Evolutionary conservation across 441 rosid species (phyloP).

Genomic region (Metrosideros polymorpha): DNA sequence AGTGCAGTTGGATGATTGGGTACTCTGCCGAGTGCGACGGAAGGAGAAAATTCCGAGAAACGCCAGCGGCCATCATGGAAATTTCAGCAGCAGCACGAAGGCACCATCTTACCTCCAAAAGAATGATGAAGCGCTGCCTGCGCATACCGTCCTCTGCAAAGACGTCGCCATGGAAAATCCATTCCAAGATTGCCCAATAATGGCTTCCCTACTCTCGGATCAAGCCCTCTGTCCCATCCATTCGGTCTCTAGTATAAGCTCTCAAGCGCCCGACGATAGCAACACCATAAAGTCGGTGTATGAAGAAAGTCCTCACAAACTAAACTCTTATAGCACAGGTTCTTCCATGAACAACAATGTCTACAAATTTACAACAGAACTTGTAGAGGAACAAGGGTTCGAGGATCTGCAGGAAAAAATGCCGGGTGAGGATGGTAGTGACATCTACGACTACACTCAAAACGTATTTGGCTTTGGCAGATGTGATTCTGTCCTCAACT

Average conservation of each 20-base stretch:
- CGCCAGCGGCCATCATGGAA: not conserved
- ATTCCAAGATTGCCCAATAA: not conserved
- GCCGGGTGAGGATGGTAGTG: not conserved
- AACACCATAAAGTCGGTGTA: not conserved
- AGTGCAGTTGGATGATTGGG: not conserved
- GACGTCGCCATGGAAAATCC: not conserved
- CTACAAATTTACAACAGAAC: not conserved
- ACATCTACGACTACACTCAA: not conserved
- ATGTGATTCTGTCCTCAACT: not conserved
- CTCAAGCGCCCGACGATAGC: not conserved
- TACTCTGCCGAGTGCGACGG: not conserved
- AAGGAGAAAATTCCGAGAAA: not conserved
- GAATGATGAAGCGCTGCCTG: not conserved
- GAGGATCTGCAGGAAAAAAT: not conserved
- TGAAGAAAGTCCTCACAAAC: not conserved
- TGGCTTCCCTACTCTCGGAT: not conserved
- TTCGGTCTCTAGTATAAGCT: not conserved
- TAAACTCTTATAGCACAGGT: not conserved
- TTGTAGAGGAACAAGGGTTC: not conserved
- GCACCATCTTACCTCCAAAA: not conserved
- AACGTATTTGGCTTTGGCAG: not conserved
- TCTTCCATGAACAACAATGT: not conserved
- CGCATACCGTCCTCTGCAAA: not conserved
- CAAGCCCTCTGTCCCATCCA: not conserved
- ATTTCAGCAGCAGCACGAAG: not conserved